A percentile compares a stretch with the other conserved stretches of the same genome.
These are phyloP conservation scores for Penicillium sp. DNA, from an alignment of 2,329 filamentous ascomycete genomes.

Conservation along the genomic window DNA sequence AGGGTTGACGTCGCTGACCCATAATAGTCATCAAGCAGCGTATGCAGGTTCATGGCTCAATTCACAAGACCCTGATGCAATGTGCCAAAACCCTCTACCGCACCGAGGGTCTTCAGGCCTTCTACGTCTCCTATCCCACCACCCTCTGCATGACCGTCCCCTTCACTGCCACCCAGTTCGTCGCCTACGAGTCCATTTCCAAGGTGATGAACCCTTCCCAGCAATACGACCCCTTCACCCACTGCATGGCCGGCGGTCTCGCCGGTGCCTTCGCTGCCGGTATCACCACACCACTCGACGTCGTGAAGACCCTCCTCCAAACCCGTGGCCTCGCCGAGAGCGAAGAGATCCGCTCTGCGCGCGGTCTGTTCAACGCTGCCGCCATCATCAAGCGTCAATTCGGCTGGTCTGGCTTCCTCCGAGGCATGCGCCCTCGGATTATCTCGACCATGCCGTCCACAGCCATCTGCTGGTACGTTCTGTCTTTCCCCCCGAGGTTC, in stretches of 20 bases:
- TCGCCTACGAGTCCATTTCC: conserved; percentile 94
- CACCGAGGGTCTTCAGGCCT: conserved; percentile 82
- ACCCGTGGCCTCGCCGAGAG: conserved; percentile 83
- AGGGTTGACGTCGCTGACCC: not conserved
- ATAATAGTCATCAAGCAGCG: conserved; percentile 91
- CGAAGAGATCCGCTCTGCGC: conserved; percentile 78
- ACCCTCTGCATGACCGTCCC: conserved; percentile 98
- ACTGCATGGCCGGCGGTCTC: conserved; percentile 87
- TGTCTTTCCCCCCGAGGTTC: not conserved
- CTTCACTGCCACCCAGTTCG: conserved; percentile 95
- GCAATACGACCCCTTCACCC: conserved; percentile 84
- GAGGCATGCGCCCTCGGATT: conserved; percentile 84
- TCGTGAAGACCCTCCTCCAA: conserved; percentile 96
- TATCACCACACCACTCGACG: conserved; percentile 92
- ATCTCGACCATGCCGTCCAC: conserved; percentile 98
- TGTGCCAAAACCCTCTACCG: conserved; percentile 87
- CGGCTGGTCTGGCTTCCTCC: conserved; percentile 84
- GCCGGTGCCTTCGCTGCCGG: conserved; percentile 92
- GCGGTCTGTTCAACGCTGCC: conserved; percentile 75
- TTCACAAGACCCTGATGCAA: conserved; percentile 79
- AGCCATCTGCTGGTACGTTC: conserved; percentile 89
- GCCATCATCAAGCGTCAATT: conserved; percentile 79
- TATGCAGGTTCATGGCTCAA: conserved; percentile 97
- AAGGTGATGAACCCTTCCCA: conserved; percentile 82
- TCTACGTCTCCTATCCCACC: conserved; percentile 98